These are phyloP conservation scores for Cladosporium sp. DNA, from an alignment of 2,329 filamentous ascomycete genomes.

Conservation along the genomic window DNA sequence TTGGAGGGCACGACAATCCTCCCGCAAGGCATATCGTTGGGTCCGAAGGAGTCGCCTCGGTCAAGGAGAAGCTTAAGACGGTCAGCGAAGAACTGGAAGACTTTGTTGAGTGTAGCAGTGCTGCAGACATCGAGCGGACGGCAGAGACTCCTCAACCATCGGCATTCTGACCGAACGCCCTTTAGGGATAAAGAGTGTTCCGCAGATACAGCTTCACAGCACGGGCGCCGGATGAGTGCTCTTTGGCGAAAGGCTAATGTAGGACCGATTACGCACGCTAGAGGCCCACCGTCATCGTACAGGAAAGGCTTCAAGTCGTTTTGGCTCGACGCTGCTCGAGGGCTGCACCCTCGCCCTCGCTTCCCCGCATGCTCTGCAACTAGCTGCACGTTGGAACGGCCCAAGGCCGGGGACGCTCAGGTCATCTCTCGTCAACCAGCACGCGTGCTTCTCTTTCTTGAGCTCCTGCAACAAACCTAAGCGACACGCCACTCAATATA, in stretches of 20 bases:
- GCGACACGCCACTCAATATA: neutral
- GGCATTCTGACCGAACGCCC: neutral
- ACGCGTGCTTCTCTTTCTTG: conserved; percentile 1
- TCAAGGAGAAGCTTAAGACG: conserved; percentile 95
- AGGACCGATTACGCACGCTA: conserved; percentile 13
- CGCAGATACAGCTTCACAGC: neutral
- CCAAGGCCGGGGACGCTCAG: neutral
- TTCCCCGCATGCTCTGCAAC: conserved; percentile 9
- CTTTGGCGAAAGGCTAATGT: conserved; percentile 5
- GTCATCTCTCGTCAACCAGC: neutral
- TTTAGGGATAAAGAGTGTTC: neutral
- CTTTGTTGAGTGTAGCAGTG: conserved; percentile 85
- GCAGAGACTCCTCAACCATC: conserved; percentile 13
- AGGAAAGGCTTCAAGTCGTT: neutral
- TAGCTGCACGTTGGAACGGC: conserved; percentile 5
- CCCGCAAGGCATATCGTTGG: conserved; percentile 93
- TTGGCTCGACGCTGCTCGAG: conserved; percentile 12
- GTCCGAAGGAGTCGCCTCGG: conserved; percentile 78
- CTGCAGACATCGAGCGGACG: conserved; percentile 66
- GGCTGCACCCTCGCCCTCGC: conserved; percentile 2
- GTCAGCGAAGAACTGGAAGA: conserved; percentile 96
- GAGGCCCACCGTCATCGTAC: conserved; percentile 5
- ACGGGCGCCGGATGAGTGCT: neutral
- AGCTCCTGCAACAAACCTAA: conserved; percentile 7
- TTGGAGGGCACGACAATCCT: conserved; percentile 94